Percentiles rank a stretch among this genome's conserved stretches.
phyloP scores from a whole-genome alignment of 1,139 yeast genomes.

The Candida pseudoviswanathii region DNA sequence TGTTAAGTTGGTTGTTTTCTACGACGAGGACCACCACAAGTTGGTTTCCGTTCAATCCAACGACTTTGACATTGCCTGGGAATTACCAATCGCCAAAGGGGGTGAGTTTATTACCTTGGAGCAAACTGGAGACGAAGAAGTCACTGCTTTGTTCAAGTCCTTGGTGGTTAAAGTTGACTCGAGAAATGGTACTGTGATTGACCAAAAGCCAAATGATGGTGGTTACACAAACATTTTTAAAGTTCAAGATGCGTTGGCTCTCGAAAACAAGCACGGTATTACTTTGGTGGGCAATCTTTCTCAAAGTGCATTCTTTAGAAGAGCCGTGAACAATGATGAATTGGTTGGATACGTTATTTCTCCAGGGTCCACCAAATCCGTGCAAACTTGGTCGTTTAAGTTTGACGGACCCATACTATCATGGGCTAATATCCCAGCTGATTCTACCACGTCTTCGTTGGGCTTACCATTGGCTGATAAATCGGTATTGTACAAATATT shows the following conservation, averaged over 20 bases:
- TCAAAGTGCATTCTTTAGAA: conserved; percentile 19
- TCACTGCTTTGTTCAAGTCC: conserved; percentile 25
- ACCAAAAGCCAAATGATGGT: conserved; percentile 6
- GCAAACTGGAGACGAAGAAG: conserved; percentile 15
- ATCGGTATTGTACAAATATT: conserved; percentile 79
- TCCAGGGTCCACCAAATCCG: conserved; percentile 12
- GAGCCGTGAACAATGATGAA: conserved; percentile 11
- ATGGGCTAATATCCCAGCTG: conserved; percentile 31
- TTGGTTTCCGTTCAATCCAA: conserved; percentile 37
- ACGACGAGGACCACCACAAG: conserved; percentile 22
- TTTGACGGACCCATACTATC: conserved; percentile 22
- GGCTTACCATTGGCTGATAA: conserved; percentile 74
- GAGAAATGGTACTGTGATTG: conserved; percentile 26
- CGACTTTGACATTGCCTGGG: conserved; percentile 33
- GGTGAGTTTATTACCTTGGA: conserved; percentile 21
- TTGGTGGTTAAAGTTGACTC: conserved; percentile 23
- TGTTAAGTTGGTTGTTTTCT: conserved; percentile 35
- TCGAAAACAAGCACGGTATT: conserved; percentile 11
- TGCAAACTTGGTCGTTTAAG: conserved; percentile 33
- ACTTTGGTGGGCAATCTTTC: background rate
- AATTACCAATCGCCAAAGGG: conserved; percentile 13
- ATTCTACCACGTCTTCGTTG: conserved; percentile 57
- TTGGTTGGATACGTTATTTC: conserved; percentile 28
- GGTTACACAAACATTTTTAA: conserved; percentile 9
- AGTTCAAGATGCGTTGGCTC: conserved; percentile 10